phyloP scores from a whole-genome alignment of 306 rosid genomes.

The Erythrophleum fordii region DNA sequence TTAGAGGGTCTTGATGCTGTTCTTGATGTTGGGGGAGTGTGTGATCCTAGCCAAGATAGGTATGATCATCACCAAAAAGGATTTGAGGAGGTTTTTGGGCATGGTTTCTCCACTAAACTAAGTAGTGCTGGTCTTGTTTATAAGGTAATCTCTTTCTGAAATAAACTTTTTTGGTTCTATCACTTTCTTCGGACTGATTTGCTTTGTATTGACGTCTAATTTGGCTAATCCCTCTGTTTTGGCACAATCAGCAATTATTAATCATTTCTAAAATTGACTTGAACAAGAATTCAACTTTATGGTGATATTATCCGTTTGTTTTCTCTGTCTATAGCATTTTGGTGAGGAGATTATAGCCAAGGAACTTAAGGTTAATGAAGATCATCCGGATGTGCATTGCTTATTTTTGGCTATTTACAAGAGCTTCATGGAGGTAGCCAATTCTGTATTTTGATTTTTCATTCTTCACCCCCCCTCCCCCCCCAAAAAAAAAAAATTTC shows the following conservation, averaged over 20 bases:
- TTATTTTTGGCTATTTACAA: conserved; percentile 85
- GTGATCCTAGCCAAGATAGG: conserved; percentile 74
- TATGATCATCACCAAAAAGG: conserved; percentile 99
- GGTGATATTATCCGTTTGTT: background rate
- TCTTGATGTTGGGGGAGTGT: conserved; percentile 98
- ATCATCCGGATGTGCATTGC: conserved; percentile 70
- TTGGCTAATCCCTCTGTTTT: conserved; percentile 4
- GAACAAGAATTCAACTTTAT: conserved; percentile 12
- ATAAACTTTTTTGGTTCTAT: background rate
- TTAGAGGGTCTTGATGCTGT: conserved; percentile 90
- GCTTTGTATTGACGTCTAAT: background rate
- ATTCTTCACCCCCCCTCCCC: background rate
- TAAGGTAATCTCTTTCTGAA: conserved; percentile 58
- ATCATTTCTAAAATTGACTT: background rate
- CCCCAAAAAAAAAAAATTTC: background rate
- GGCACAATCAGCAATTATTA: background rate
- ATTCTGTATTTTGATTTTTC: conserved; percentile 6
- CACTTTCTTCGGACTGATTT: background rate
- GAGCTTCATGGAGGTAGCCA: conserved; percentile 95
- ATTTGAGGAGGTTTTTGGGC: conserved; percentile 86
- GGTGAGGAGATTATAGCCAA: conserved; percentile 95
- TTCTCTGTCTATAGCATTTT: conserved; percentile 64
- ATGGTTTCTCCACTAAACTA: conserved; percentile 87
- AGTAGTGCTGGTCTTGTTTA: conserved; percentile 97
- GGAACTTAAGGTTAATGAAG: conserved; percentile 86